Conservation (phyloP, 73 alveolate species). For the Tetrahymena thermophila region DNA sequence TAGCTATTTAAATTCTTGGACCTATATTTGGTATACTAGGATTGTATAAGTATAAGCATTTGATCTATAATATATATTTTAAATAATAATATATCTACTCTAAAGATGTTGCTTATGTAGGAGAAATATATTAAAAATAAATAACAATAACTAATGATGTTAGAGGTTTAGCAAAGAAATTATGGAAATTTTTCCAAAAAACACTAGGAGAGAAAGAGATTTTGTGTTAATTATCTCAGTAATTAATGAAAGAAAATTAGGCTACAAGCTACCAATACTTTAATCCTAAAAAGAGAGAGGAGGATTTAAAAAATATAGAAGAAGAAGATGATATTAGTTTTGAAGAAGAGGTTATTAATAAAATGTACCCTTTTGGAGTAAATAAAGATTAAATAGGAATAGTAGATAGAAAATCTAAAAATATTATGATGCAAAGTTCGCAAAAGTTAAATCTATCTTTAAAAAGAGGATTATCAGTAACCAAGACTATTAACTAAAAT, state of each 20-base stretch:
- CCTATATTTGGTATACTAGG: not conserved
- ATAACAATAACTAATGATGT: not conserved
- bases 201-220: not conserved
- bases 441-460: not conserved
- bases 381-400: not conserved
- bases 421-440: not conserved
- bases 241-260: not conserved
- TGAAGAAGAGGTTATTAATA: not conserved
- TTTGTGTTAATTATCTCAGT: not conserved
- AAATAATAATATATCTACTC: not conserved
- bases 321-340: not conserved
- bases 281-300: not conserved
- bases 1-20: not conserved
- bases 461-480: not conserved
- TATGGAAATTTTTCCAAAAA: not conserved
- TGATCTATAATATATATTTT: not conserved
- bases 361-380: not conserved
- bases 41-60: not conserved
- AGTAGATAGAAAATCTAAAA: not conserved
- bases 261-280: not conserved
- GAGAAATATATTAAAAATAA: not conserved
- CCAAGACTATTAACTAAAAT: too few relatives aligned
- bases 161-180: not conserved
- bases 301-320: not conserved
- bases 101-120: not conserved